Evolutionary conservation across 148 eudicot genomes (phyloP), one percentile per base, ranked within the genome.

Genomic region (Diospyros kaki): DNA sequence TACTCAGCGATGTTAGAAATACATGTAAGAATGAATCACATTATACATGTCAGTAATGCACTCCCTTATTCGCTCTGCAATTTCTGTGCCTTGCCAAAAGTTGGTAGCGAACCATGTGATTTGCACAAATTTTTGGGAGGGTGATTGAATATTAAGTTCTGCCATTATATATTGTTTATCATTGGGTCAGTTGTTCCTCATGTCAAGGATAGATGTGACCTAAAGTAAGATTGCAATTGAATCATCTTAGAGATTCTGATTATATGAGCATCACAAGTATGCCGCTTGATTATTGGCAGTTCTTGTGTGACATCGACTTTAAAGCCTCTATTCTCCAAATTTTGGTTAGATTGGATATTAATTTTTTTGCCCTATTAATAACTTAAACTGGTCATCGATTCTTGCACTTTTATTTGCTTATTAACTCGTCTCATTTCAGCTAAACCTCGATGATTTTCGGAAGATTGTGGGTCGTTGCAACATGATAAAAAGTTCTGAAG

Each of bases 361-460:
- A 18, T 0, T 38, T 3, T 51, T 38, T n/a, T n/a, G 6, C 8
- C 39, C 38, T 8, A 51, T 51, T 38, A 1, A 51, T 41, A 67
- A 67, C 2, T 18, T 46, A 7, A 7, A 6, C 2, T 12, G 70
- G 1, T n/a, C 3, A 2, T 11, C n/a, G 9, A 17, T 9, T 9
- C 52, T 6, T 13, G 10, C 2, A 18, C 6, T 68, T 50, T 28
- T 40, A 10, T 10, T 58, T 72, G 65, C 42, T 46, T 53, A 45
- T 14, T 64, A 43, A 13, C 62, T 18, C 48, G 38, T n/a, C 74
- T 39, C 3, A 4, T 78, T 88, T 80, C 91, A 93, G 97, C 83
- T 93, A 28, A 87, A 78, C 72, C 79, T 89, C 40, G 93, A 88
- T 41, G 98, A 93, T 75, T 91, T 91, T 71, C 89, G 85, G 69